These are phyloP conservation scores for Neurospora sp. DNA, from an alignment of 495 filamentous ascomycete genomes.

Conservation along the genomic window DNA sequence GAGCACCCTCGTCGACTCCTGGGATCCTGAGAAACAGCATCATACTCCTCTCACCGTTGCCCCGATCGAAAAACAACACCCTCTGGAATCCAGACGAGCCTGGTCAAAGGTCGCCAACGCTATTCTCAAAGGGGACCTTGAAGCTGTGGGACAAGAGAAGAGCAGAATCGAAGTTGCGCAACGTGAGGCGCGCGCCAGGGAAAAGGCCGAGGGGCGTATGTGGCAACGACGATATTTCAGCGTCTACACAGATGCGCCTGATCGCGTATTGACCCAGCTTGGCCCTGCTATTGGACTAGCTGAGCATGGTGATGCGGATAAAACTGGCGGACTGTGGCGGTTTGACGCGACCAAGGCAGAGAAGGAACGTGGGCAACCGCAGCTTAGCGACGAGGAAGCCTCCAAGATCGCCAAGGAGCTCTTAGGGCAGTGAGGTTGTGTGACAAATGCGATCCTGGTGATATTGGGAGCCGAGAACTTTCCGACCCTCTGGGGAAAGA, in stretches of 20 bases:
- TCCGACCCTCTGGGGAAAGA: not conserved
- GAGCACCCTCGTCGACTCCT: constrained; percentile 50
- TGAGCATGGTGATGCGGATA: constrained; percentile 56
- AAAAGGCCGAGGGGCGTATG: constrained; percentile 64
- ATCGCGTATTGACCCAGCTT: constrained; percentile 48
- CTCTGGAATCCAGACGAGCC: constrained; percentile 77
- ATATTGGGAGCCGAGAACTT: not conserved
- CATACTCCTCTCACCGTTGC: constrained; percentile 61
- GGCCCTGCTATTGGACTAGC: constrained; percentile 45
- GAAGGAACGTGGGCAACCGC: constrained; percentile 27
- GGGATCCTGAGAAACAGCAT: constrained; percentile 51
- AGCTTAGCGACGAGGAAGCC: constrained; percentile 30
- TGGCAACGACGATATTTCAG: constrained; percentile 86
- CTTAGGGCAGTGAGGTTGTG: constrained; percentile 28
- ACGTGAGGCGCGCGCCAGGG: constrained; percentile 70
- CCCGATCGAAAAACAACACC: constrained; percentile 71
- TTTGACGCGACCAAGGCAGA: constrained; percentile 62
- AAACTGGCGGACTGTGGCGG: constrained; percentile 83
- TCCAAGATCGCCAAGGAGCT: constrained; percentile 27
- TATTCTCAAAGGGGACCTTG: constrained; percentile 75
- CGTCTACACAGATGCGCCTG: constrained; percentile 34
- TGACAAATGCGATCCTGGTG: not conserved
- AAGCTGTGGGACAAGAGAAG: constrained; percentile 68
- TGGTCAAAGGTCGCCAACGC: constrained; percentile 77
- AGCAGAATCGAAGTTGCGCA: constrained; percentile 85